Evolutionary conservation across 495 filamentous ascomycete species (phyloP), one percentile per base, ranked within the genome.

Genomic region (Daldinia concentrica): DNA sequence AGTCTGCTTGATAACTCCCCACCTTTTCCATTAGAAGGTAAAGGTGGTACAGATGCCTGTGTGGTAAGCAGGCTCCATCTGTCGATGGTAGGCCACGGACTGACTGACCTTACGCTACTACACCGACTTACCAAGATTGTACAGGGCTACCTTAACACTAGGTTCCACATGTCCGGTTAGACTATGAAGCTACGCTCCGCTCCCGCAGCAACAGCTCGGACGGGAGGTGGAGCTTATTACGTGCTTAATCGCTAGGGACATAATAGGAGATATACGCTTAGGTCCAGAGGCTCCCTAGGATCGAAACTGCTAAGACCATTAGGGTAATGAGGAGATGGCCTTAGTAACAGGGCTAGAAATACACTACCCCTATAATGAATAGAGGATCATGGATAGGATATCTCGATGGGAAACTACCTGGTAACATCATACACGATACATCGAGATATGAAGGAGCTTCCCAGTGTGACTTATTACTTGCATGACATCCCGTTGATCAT

Each of bases 21-120:
- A 56, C 69, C 34, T 58, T 48, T 65, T 56, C 71, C 71, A 52
- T 55, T 62, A 22, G 8, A 59, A 45, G 50, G 62, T 30, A 66
- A 73, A 62, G 19, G 54, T 68, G 66, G 71, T 66, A 62, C 65
- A 54, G 62, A 73, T 54, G 62, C 61, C 71, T 58, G 71, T 69
- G 71, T 69, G 62, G 62, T 52, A 41, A 63, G 64, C 24, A 62
- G 41, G 66, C 41, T 69, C 66, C 58, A 62, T 68, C 50, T 63
- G 58, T 62, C 24, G 43, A 52, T 66, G 56, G 61, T 43, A 66
- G 62, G 66, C 66, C 45, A 73, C 71, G 58, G 71, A 66, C 66
- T 69, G 66, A 63, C 65, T 66, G 66, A 69, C 65, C 61, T 73
- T 66, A 65, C 70, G 51, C 62, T 57, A 62, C 65, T 45, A 62